Evolutionary conservation across 2,329 filamentous ascomycete genomes (phyloP), one percentile per base, ranked within the genome.

Genomic region (Paraphaeosphaeria sporulosa): DNA sequence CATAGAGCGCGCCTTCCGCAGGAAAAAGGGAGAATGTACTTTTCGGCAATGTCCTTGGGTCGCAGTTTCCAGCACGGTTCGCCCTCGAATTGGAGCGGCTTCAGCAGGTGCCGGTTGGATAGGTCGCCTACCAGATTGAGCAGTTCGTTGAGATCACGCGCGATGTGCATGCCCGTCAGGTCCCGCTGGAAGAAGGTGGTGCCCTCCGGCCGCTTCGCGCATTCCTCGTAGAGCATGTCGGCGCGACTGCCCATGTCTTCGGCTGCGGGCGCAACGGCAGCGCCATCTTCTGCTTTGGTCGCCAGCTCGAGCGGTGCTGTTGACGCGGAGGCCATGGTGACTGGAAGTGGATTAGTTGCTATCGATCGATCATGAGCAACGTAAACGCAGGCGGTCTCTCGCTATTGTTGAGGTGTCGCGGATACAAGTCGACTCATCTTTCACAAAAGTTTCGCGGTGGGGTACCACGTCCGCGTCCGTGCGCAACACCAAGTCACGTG

Each of bases 141-240:
- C 40, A 79, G 71, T 63, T 75, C 71, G 7, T 63, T 63, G 64
- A 75, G 69, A 55, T 72, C 73, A 36, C 73, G 70, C 8, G 75
- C 75, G 21, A 78, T 66, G 52, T 76, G 69, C 71, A 78, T 75
- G 42, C 72, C 73, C 25, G 71, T 71, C 25, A 79, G 64, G 34
- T 79, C 77, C 62, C 75, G 74, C 69, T 79, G 77, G 65, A 76
- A 76, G 68, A 78, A 79, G 53, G 78, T 65, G 42, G 76, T 77
- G 62, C 71, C 76, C 30, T 72, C 63, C 5, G 71, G 68, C 52
- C 69, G 60, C 55, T 73, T 63, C 34, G 72, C 72, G 69, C 77
- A 78, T 70, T 72, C 75, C 55, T 78, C 71, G 71, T 79, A 79
- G 30, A 79, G 73, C 52, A 68, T 63, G 40, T 78, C 75, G 55